phyloP scores from a whole-genome alignment of 1,284 basidiomycete species.

The Tremellales sp. region DNA sequence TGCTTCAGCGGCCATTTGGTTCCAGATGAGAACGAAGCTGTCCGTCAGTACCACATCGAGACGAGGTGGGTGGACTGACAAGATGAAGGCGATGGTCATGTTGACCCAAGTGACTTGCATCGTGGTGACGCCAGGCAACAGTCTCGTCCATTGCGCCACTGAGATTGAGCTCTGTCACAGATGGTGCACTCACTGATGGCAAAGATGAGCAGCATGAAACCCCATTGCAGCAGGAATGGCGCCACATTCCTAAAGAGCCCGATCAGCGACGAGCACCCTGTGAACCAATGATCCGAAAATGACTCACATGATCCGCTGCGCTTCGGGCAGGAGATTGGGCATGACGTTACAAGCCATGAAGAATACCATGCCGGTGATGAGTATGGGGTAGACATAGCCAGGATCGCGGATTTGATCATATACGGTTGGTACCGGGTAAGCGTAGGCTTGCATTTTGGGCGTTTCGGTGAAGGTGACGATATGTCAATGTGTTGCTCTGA shows the following conservation, averaged over 20 bases:
- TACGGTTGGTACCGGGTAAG: not conserved
- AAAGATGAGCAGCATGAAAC: conserved; percentile 29
- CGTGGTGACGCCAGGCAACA: conserved; percentile 29
- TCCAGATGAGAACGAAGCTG: conserved; percentile 38
- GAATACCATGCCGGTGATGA: conserved; percentile 33
- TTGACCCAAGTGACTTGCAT: conserved; percentile 39
- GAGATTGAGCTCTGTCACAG: not conserved
- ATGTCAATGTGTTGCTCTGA: no score
- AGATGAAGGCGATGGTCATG: conserved; percentile 26
- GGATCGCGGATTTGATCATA: conserved; percentile 8
- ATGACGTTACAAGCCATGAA: conserved; percentile 33
- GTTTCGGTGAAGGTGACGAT: no score
- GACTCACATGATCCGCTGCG: conserved; percentile 22
- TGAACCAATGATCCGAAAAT: not conserved
- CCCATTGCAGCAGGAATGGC: conserved; percentile 28
- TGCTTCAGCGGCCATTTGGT: conserved; percentile 22
- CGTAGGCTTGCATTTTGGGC: no score
- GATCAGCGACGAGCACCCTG: not conserved
- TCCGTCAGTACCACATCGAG: conserved; percentile 2
- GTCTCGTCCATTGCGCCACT: conserved; percentile 29
- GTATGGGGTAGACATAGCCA: conserved; percentile 27
- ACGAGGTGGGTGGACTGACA: conserved; percentile 16
- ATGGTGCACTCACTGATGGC: conserved; percentile 22
- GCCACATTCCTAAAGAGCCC: conserved; percentile 20
- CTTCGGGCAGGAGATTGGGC: conserved; percentile 24